A percentile compares a stretch with the other conserved stretches of the same genome.
phyloP scores from a whole-genome alignment of 495 filamentous ascomycete genomes.

The Talaromyces liani region DNA sequence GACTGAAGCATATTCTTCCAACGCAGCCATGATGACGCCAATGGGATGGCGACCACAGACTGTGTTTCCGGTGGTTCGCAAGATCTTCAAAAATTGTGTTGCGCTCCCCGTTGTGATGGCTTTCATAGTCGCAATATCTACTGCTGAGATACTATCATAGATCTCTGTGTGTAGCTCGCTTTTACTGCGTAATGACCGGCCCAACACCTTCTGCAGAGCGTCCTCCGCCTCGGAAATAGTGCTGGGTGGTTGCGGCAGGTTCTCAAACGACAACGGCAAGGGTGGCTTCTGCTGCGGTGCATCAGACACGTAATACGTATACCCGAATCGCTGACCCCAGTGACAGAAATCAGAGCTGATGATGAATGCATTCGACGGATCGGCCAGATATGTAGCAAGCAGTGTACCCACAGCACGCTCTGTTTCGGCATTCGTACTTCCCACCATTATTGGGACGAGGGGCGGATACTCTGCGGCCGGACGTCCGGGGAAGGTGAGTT shows the following conservation, averaged over 20 bases:
- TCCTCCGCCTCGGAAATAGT: slow-evolving; percentile 18
- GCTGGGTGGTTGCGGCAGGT: slow-evolving; percentile 33
- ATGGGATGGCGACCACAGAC: slow-evolving; percentile 96
- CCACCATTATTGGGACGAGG: slow-evolving; percentile 83
- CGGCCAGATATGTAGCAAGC: slow-evolving; percentile 71
- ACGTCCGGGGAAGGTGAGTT: slow-evolving; percentile 31
- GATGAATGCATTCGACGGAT: slow-evolving; percentile 70
- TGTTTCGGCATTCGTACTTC: slow-evolving; percentile 55
- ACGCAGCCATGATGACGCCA: slow-evolving; percentile 82
- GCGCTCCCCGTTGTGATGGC: slow-evolving; percentile 72
- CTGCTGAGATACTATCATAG: slow-evolving; percentile 74
- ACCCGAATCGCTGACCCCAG: slow-evolving; percentile 83
- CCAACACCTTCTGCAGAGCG: slow-evolving; percentile 26
- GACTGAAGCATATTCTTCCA: slow-evolving; percentile 49
- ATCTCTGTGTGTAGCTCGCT: slow-evolving; percentile 47
- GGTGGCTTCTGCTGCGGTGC: slow-evolving; percentile 32
- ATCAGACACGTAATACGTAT: slow-evolving; percentile 68
- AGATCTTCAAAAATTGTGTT: slow-evolving; percentile 55
- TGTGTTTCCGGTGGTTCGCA: slow-evolving; percentile 76
- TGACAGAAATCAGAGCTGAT: slow-evolving; percentile 95
- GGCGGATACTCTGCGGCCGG: slow-evolving; percentile 51
- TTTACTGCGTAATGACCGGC: slow-evolving; percentile 33
- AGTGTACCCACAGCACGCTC: slow-evolving; percentile 65
- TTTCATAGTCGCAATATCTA: slow-evolving; percentile 77
- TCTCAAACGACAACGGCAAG: slow-evolving; percentile 32